Evolutionary conservation across 2,329 filamentous ascomycete species (phyloP).

Genomic region (Nemania sp.): DNA sequence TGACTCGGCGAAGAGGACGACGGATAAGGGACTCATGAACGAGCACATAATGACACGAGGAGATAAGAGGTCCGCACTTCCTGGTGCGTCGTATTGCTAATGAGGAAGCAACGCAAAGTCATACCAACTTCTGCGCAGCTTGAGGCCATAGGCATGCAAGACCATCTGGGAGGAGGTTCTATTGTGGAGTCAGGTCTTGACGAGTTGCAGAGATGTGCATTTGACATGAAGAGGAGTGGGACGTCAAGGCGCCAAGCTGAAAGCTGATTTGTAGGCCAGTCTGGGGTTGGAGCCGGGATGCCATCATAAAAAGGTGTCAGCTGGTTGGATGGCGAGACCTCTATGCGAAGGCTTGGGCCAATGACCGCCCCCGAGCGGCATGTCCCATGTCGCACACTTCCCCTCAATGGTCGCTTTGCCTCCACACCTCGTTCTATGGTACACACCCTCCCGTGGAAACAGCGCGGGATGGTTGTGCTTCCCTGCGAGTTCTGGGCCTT

Average conservation of each 20-base stretch:
- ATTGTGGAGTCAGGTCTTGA: constrained; percentile 28
- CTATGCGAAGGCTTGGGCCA: constrained; percentile 32
- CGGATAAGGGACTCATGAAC: constrained; percentile 26
- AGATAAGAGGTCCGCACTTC: constrained; percentile 33
- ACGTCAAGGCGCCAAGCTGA: constrained; percentile 32
- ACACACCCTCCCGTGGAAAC: constrained; percentile 43
- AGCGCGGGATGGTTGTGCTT: constrained; percentile 34
- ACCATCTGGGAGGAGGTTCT: constrained; percentile 17
- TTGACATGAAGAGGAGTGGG: constrained; percentile 24
- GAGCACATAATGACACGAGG: constrained; percentile 38
- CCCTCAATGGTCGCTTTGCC: constrained; percentile 27
- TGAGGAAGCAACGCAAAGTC: constrained; percentile 35
- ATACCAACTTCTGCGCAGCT: constrained; percentile 33
- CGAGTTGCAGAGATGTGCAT: constrained; percentile 35
- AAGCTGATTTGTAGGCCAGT: constrained; percentile 46
- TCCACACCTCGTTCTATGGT: constrained; percentile 32
- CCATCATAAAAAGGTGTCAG: constrained; percentile 41
- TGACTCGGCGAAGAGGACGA: constrained; percentile 30
- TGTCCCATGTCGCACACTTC: constrained; percentile 24
- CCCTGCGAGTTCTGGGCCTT: constrained; percentile 41
- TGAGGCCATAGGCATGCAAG: constrained; percentile 27
- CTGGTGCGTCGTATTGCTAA: constrained; percentile 25
- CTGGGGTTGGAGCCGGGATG: constrained; percentile 38
- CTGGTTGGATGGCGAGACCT: constrained; percentile 43
- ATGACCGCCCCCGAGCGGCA: constrained; percentile 25